Conservation (phyloP, 2,329 filamentous ascomycete species). For the Colletotrichum musicola region DNA sequence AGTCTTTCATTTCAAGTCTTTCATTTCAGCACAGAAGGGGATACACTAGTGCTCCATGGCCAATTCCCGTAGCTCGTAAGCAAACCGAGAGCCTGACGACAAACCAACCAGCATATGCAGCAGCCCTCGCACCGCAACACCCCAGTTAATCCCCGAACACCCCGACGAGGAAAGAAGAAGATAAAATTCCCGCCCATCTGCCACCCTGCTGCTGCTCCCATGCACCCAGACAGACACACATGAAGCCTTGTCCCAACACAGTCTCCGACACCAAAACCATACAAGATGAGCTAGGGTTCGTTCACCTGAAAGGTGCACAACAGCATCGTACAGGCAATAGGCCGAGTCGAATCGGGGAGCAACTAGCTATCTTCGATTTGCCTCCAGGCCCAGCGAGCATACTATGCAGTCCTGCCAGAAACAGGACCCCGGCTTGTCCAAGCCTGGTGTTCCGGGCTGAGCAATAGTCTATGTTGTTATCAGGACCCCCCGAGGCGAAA, state of each 20-base stretch:
- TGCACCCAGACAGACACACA: slow-evolving; percentile 20
- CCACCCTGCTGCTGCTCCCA: slow-evolving; percentile 2
- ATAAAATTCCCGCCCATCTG: background rate
- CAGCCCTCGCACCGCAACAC: background rate
- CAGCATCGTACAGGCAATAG: background rate
- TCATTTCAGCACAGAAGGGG: slow-evolving; percentile 6
- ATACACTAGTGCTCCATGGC: background rate
- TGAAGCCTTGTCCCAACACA: slow-evolving; percentile 16
- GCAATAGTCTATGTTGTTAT: slow-evolving; percentile 7
- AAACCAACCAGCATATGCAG: background rate
- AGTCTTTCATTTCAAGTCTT: background rate
- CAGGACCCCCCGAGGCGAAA: background rate
- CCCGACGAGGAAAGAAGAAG: background rate
- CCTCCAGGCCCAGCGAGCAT: slow-evolving; percentile 6
- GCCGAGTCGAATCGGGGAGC: slow-evolving; percentile 7
- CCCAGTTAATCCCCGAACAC: slow-evolving; percentile 11
- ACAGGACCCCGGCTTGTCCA: background rate
- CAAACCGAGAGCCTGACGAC: slow-evolving; percentile 4
- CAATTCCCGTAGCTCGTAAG: slow-evolving; percentile 8
- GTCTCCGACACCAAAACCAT: slow-evolving; percentile 19
- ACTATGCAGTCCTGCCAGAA: background rate
- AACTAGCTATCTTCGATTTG: slow-evolving; percentile 23
- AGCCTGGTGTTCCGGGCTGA: slow-evolving; percentile 5
- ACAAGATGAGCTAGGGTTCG: slow-evolving; percentile 8
- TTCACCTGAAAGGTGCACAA: slow-evolving; percentile 21